Base-by-base conservation (phyloP, 768 basidiomycete genomes). In the Calocera cornea region DNA sequence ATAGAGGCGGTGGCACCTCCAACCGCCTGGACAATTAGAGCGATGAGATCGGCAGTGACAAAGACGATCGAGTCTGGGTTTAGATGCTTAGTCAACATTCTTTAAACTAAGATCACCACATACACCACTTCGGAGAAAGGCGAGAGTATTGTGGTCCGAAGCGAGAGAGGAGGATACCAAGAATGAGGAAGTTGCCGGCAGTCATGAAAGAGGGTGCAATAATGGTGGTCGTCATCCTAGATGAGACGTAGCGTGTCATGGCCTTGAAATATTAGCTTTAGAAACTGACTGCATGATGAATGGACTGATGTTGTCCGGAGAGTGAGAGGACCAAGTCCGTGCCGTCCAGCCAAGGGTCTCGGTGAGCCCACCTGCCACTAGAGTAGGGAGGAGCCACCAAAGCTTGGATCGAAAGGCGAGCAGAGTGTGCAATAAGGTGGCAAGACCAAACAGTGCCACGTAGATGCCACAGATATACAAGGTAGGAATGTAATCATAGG, bases 1-100 rank as follows among this genome's bases (percentile, higher is more conserved):
- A 74, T 73, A 2, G 82, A 78, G 0, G 86, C 86, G 24, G 79
- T 71, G 0, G 81, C 87, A 29, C 87, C 87, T 41, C 87, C 87
- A 19, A 81, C 75, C 33, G 82, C 87, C 76, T 89, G 87, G 1
- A 87, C 74, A n/a, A 84, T 75, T 31, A 89, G 79, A 11, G 86
- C 82, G 36, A 85, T 73, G 22, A 86, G 72, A 69, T 89, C 88
- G 24, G 71, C 72, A 22, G 44, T 69, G 66, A 76, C 72, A 69
- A 78, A 77, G 22, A 75, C 29, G 49, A 75, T 69, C 5, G 74
- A 71, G 69, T 76, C 41, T 68, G 29, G 14, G 47, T 19, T n/a
- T n/a, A n/a, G 60, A 47, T 19, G 19, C 19, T 47, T 3, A 47
- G 44, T 19, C 24, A 24, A 7, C 8, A 47, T 7, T 47, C 14